Evolutionary conservation across 31 red algal species (phyloP), one percentile per base, ranked within the genome.

Genomic region (Odonthalia washingtoniensis): DNA sequence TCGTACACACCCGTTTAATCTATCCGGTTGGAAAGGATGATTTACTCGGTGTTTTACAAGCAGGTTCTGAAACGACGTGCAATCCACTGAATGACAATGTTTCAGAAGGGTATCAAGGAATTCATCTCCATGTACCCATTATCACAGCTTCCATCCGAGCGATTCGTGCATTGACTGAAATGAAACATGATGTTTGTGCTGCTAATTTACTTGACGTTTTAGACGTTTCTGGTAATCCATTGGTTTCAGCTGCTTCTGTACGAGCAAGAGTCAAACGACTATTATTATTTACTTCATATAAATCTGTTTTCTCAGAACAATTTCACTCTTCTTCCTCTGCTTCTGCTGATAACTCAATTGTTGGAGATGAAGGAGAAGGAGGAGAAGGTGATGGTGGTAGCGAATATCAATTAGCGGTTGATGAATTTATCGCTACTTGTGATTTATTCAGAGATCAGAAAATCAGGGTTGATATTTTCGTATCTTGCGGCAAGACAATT

Each of bases 121-220:
- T 92, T 43, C 30, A 81, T 43, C 76, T 87, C 28, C 64, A 85
- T 31, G 40, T 84, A 1, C 76, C 82, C 36, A 81, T 75, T 36
- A 81, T 73, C 21, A 43, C 82, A 0, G 68, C 35, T 34, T 53
- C 28, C 12, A 53, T 92, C 3, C 53, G 30, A 31, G 90, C 89
- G 28, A 80, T 92, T 5, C 44, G 75, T 34, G 66, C 72, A 3
- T 46, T 92, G 5, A 32, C 61, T n/a, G 27, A 73, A n/a, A 52
- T 78, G 36, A 26, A 60, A 2, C 81, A 6, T 5, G 74, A 65
- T 3, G 57, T 27, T 4, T 6, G 21, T 1, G 21, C 65, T 43
- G 35, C 35, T n/a, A 86, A 92, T 75, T 64, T 92, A 6, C 46
- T 92, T 14, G 61, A 92, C 76, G 34, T 87, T 2, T 82, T 92